Percentiles rank a stretch among this genome's conserved stretches.
Evolutionary conservation across 169 alveolate genomes (phyloP).

Genomic region (Plasmodium vinckei): DNA sequence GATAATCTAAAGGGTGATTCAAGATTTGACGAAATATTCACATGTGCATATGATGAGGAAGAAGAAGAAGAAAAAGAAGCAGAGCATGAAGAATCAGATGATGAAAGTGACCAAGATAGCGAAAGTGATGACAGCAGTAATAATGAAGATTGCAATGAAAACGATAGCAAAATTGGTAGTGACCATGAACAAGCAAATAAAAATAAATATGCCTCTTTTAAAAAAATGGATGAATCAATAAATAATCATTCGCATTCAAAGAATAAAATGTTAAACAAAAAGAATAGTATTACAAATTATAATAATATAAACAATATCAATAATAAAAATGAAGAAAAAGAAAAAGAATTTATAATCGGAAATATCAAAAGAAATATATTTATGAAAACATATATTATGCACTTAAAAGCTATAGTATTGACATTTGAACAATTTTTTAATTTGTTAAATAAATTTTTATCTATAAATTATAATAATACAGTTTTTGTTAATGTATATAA

Average conservation of each 20-base stretch:
- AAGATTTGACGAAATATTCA: constrained; percentile 39
- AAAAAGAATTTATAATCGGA: constrained; percentile 27
- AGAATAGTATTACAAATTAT: not conserved
- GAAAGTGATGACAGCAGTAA: not conserved
- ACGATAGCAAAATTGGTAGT: not conserved
- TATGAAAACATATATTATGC: constrained; percentile 71
- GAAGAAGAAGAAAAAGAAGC: constrained; percentile 17
- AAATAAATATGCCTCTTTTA: not conserved
- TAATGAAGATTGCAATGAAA: constrained; percentile 7
- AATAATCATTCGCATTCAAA: not conserved
- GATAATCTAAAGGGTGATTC: not conserved
- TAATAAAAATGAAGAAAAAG: not conserved
- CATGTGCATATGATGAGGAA: constrained; percentile 27
- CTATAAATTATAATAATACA: constrained; percentile 40
- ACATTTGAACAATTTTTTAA: constrained; percentile 74
- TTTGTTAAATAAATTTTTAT: constrained; percentile 54
- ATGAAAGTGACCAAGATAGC: constrained; percentile 11
- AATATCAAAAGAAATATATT: constrained; percentile 46
- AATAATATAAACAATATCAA: not conserved
- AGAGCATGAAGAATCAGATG: constrained; percentile 9
- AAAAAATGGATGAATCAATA: not conserved
- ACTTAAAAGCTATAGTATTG: constrained; percentile 56
- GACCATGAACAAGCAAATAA: not conserved
- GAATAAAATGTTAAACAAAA: not conserved
- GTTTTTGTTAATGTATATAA: constrained; percentile 68